phyloP scores from a whole-genome alignment of 2,329 filamentous ascomycete genomes.

The Stagonosporopsis rhizophila region DNA sequence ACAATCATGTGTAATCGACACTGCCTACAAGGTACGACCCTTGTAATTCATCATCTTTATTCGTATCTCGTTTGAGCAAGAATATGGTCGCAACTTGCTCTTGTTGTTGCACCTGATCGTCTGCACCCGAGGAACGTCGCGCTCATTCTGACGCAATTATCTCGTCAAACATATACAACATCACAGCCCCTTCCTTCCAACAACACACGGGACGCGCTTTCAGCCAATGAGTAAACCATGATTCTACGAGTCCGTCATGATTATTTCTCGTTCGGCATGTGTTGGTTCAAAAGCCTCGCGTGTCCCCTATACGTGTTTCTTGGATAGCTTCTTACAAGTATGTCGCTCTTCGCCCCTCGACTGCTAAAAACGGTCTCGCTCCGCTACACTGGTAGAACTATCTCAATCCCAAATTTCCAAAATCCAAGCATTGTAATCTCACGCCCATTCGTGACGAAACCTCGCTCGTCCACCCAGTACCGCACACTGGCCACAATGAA shows the following conservation, averaged over 20 bases:
- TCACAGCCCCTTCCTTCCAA: conserved; percentile 2
- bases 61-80: not conserved
- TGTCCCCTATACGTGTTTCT: conserved; percentile 17
- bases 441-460: not conserved
- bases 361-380: conserved; percentile 14
- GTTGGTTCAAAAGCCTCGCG: conserved; percentile 13
- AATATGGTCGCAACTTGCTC: not conserved
- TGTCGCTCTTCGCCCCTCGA: conserved; percentile 26
- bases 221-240: conserved; percentile 14
- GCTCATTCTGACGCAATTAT: conserved; percentile 8
- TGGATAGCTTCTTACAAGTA: conserved; percentile 15
- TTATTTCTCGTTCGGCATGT: conserved; percentile 11
- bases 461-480: conserved; percentile 9
- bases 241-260: conserved; percentile 27
- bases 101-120: not conserved
- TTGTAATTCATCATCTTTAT: not conserved
- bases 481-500: conserved; percentile 22
- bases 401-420: conserved; percentile 4
- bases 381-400: conserved; percentile 8
- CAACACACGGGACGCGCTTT: conserved; percentile 1
- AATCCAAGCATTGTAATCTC: conserved; percentile 3
- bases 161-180: conserved; percentile 7
- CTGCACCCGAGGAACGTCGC: conserved; percentile 1
- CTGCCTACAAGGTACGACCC: not conserved
- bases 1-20: not conserved